Conservation (phyloP, 768 basidiomycete species). For the Termitomyces sp. region DNA sequence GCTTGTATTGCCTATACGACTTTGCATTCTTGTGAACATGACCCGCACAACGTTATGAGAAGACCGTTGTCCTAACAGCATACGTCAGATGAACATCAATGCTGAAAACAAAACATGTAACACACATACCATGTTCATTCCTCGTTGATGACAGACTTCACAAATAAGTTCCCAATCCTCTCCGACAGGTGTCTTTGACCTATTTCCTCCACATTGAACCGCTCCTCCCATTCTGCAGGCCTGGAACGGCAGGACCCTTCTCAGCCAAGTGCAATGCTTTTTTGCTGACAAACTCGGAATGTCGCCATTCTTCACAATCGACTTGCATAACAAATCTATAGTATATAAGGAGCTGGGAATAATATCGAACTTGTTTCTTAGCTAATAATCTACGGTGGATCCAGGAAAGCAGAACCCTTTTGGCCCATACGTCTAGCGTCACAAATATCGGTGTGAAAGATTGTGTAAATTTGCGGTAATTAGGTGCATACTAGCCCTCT, state of each 20-base stretch:
- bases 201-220: conserved; percentile 13
- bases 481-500: too few relatives aligned
- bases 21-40: conserved; percentile 36
- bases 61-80: conserved; percentile 64
- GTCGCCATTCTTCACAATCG: too few relatives aligned
- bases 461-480: too few relatives aligned
- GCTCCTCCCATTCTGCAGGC: not conserved
- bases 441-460: too few relatives aligned
- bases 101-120: not conserved
- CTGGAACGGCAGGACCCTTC: conserved; percentile 4
- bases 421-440: too few relatives aligned
- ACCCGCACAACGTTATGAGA: conserved; percentile 77
- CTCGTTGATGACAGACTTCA: conserved; percentile 72
- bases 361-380: not conserved
- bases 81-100: conserved; percentile 6
- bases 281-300: not conserved
- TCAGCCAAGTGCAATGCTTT: conserved; percentile 4
- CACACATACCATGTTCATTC: conserved; percentile 63
- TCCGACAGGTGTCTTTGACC: conserved; percentile 47
- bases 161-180: conserved; percentile 87
- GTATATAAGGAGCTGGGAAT: not conserved
- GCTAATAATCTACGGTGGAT: not conserved
- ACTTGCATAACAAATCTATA: too few relatives aligned
- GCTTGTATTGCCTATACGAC: too few relatives aligned
- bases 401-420: not conserved